Conservation (phyloP, 1,284 basidiomycete genomes). For the Sanghuangporus baumii region DNA sequence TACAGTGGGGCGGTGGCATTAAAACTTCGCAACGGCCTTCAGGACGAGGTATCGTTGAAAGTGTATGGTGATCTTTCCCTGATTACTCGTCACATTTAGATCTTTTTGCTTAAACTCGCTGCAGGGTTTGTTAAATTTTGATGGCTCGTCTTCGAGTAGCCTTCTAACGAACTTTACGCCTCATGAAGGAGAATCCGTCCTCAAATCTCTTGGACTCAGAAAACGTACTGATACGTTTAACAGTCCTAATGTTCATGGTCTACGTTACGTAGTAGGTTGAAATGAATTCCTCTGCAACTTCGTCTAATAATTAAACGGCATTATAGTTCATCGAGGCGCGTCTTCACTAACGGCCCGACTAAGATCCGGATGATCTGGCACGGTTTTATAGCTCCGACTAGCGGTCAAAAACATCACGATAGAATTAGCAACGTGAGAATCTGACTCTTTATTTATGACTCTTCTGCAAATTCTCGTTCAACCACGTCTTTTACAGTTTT, state of each 20-base stretch:
- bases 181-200: neutral
- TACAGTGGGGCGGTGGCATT: neutral
- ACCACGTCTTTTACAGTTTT: constrained; percentile 38
- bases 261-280: neutral
- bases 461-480: neutral
- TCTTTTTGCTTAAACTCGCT: neutral
- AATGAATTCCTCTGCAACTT: neutral
- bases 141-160: neutral
- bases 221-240: neutral
- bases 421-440: constrained; percentile 37
- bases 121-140: neutral
- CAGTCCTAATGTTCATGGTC: neutral
- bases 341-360: neutral
- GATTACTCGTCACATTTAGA: neutral
- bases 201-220: neutral
- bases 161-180: neutral
- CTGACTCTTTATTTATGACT: no score
- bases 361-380: constrained; percentile 41
- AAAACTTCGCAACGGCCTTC: neutral
- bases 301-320: neutral
- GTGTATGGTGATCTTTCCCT: neutral
- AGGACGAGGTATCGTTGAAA: neutral
- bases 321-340: neutral
- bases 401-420: constrained; percentile 33
- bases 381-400: constrained; percentile 40